Evolutionary conservation across 108 stramenopile genomes (phyloP), one percentile per base, ranked within the genome.

Genomic region (Nitzschia palea): DNA sequence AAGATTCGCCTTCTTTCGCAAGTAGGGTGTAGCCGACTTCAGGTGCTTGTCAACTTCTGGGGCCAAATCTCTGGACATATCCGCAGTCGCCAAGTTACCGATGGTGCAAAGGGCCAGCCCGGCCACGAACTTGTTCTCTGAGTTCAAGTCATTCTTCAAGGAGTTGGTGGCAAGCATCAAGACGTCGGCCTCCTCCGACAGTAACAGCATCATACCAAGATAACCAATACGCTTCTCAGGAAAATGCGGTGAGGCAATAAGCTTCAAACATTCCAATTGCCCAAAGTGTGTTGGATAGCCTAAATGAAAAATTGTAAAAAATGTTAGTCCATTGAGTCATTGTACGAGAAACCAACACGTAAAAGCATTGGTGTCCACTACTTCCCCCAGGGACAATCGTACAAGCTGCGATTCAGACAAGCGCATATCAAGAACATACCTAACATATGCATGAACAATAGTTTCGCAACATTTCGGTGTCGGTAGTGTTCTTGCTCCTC

Each of bases 221-320:
- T 93, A 96, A 14, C 99, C 98, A 61, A 99, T 97, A 54, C 99
- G 88, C 67, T 99, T 99, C 75, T 99, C 99, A 86, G 94, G 80
- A 60, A 97, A 99, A 62, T 93, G 88, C 18, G 95, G 96, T 3
- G 95, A 95, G n/a, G 99, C 97, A 37, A 96, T 97, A 22, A 99
- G 85, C 78, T 98, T 98, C 74, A 99, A 82, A 71, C 97, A 98
- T 80, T 99, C 99, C 72, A 99, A 89, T 73, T 99, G 99, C 48
- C 97, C 99, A 77, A 97, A 99, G 87, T 99, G 98, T n/a, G 96
- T 98, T 40, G 98, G 96, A 66, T 99, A 98, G 17, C 98, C 97
- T 89, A 72, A 8, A 55, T 22, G 20, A 12, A 15, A 42, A 47
- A 58, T 50, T 59, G 22, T 51, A 45, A 60, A 40, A 40, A 55